Base-by-base conservation (phyloP, 1,284 basidiomycete genomes). In the Pseudozyma flocculosa region DNA sequence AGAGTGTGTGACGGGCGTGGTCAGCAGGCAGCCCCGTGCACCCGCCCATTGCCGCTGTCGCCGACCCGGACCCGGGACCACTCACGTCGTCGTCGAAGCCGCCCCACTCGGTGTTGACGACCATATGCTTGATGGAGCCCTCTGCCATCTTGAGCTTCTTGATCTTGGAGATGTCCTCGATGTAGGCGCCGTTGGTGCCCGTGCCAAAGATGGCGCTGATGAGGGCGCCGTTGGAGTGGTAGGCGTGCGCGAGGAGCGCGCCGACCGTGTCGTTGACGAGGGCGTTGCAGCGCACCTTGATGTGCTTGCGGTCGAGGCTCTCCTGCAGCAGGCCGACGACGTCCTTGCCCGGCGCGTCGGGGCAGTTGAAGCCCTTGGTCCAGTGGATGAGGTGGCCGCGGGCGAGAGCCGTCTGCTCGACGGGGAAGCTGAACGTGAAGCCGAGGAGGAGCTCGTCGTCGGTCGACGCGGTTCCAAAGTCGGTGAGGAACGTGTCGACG, bases 191-290 rank as follows among this genome's bases (percentile, higher is more conserved):
- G 78, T 98, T 98, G 8, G 95, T 98, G 11, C 94, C 95, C 0
- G 95, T 98, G 23, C 94, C 94, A 75, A 97, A 97, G 74, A 97
- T 98, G 61, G 87, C 63, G 61, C 90, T 94, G 22, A 92, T 82
- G 9, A 61, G 56, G 61, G 90, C 93, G 14, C 89, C 89, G 18
- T 93, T 93, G 19, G 86, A 85, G 44, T 89, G 88, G 77, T 98
- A 98, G 23, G 92, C 90, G 50, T 90, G 85, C 10, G 93, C 94
- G 37, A 98, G 83, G 34, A 96, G 84, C 2, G 94, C 90, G 30
- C 94, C 94, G 37, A 96, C 93, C 19, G 94, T 78, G 44, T 97
- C 94, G 76, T 98, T 98, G 36, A 98, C 93, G 22, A 98, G 84
- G 1, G 94, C 94, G 40, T 90, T 88, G 79, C 91, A 93, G 76